A percentile compares a stretch with the other conserved stretches of the same genome.
Conservation (phyloP, 2,329 filamentous ascomycete species). For the Cladophialophora psammophila region DNA sequence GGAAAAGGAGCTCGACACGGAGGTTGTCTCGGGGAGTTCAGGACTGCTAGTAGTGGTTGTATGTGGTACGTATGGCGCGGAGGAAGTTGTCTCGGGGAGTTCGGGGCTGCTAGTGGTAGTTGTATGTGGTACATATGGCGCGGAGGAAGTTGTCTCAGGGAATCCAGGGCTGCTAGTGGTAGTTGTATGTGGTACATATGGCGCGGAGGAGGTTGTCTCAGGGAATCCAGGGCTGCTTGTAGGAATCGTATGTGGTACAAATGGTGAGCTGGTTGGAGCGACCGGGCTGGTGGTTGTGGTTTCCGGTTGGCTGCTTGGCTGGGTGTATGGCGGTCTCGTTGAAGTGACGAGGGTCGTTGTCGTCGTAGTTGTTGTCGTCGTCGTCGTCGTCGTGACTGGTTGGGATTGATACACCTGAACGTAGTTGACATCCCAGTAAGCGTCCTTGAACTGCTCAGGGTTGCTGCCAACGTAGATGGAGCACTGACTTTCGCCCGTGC, state of each 20-base stretch:
- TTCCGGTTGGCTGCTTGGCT: background rate
- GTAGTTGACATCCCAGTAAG: constrained; percentile 77
- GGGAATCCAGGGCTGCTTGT: background rate
- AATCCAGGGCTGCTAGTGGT: background rate
- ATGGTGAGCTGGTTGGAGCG: background rate
- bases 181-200: constrained; percentile 3
- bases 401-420: constrained; percentile 65
- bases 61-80: background rate
- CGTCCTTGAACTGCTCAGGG: constrained; percentile 70
- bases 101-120: background rate
- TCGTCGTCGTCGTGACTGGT: constrained; percentile 21
- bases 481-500: constrained; percentile 65
- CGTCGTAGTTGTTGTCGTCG: constrained; percentile 22
- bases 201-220: background rate
- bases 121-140: constrained; percentile 4
- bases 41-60: background rate
- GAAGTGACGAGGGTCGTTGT: constrained; percentile 24
- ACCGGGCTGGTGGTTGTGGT: constrained; percentile 9
- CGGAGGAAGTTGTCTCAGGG: background rate
- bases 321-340: constrained; percentile 18
- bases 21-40: background rate
- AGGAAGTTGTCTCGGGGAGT: constrained; percentile 2
- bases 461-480: constrained; percentile 73
- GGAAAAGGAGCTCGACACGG: background rate
- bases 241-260: background rate